A percentile compares a stretch with the other conserved stretches of the same genome.
These are phyloP conservation scores for Mycena olivaceomarginata DNA, from an alignment of 768 basidiomycete species.

Conservation along the genomic window DNA sequence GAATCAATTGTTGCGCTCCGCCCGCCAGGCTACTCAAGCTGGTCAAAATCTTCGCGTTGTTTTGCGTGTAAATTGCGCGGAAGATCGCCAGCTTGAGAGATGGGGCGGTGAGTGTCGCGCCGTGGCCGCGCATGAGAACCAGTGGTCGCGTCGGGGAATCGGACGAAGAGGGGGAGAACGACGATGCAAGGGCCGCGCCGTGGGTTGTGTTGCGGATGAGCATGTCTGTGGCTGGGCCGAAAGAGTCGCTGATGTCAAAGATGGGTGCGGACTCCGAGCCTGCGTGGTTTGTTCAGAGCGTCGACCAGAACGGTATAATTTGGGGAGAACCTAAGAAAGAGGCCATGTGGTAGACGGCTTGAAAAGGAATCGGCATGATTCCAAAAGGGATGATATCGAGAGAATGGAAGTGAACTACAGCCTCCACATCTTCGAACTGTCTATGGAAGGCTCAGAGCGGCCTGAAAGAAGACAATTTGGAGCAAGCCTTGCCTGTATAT, in stretches of 20 bases:
- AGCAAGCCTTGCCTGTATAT: conserved; percentile 36
- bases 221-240: conserved; percentile 44
- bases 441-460: conserved; percentile 10
- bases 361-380: conserved; percentile 39
- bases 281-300: neutral
- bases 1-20: neutral
- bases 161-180: conserved; percentile 20
- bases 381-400: conserved; percentile 42
- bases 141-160: conserved; percentile 29
- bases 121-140: conserved; percentile 45
- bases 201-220: conserved; percentile 45
- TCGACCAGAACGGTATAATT: neutral
- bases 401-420: conserved; percentile 44
- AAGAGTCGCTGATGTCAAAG: conserved; percentile 40
- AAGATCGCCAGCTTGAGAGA: conserved; percentile 42
- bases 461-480: too few relatives aligned
- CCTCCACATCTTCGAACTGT: conserved; percentile 40
- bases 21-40: conserved; percentile 37
- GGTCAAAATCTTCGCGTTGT: conserved; percentile 39
- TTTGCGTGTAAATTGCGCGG: conserved; percentile 41
- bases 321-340: conserved; percentile 38
- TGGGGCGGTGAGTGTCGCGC: conserved; percentile 41
- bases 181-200: conserved; percentile 39
- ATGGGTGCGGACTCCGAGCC: conserved; percentile 36
- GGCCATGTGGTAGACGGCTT: conserved; percentile 43